Conservation (phyloP, 2,329 filamentous ascomycete species). For the Mycogone perniciosa region DNA sequence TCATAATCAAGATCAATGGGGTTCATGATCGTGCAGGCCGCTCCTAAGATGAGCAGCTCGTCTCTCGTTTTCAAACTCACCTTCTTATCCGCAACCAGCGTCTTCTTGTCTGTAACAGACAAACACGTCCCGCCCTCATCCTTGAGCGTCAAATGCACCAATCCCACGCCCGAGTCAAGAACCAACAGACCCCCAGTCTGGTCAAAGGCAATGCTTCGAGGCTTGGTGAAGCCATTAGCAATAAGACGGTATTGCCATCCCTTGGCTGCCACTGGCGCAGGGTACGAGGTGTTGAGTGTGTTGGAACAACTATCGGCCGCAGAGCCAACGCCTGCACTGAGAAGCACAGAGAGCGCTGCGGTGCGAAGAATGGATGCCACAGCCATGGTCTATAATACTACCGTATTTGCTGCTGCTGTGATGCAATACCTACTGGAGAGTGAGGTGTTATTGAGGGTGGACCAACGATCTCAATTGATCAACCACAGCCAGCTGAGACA, state of each 20-base stretch:
- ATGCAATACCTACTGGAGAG: background rate
- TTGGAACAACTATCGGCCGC: constrained; percentile 25
- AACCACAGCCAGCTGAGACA: no score
- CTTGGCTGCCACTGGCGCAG: constrained; percentile 31
- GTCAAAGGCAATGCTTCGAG: constrained; percentile 43
- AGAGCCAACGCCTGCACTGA: background rate
- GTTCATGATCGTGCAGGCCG: no score
- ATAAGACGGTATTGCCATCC: constrained; percentile 41
- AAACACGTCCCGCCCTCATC: constrained; percentile 39
- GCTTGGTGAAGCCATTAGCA: constrained; percentile 34
- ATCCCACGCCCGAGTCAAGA: constrained; percentile 36
- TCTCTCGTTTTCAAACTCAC: constrained; percentile 22
- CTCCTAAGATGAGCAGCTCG: background rate
- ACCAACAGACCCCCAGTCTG: constrained; percentile 39
- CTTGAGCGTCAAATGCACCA: constrained; percentile 34
- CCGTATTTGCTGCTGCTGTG: background rate
- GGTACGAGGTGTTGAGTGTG: constrained; percentile 29
- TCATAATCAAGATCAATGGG: no score
- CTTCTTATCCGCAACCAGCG: constrained; percentile 28
- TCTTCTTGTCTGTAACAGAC: constrained; percentile 29
- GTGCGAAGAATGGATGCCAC: background rate
- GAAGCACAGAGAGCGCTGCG: background rate
- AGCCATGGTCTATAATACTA: background rate
- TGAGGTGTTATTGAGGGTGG: no score
- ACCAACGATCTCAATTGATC: background rate